These are phyloP conservation scores for Claviceps digitariae DNA, from an alignment of 2,329 filamentous ascomycete species.

Conservation along the genomic window DNA sequence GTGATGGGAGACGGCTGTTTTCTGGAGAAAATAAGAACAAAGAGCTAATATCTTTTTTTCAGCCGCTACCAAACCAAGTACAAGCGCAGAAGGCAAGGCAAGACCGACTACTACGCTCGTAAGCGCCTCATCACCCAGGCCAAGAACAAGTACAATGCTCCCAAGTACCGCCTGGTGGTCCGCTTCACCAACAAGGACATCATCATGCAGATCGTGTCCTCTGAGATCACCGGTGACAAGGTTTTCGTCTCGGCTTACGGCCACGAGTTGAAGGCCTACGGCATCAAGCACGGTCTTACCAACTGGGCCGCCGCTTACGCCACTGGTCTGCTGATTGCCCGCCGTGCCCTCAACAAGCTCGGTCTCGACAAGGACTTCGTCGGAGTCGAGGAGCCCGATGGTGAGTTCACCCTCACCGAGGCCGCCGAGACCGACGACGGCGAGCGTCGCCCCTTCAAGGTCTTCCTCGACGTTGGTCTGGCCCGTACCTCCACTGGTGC, in stretches of 20 bases:
- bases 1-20: too few species aligned
- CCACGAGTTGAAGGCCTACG: constrained; percentile 96
- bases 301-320: constrained; percentile 99
- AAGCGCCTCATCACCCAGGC: constrained; percentile 99
- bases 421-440: constrained; percentile 80
- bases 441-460: constrained; percentile 98
- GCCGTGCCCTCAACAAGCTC: constrained; percentile 94
- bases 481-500: constrained; percentile 94
- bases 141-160: constrained; percentile 99
- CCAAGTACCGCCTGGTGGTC: constrained; percentile 99
- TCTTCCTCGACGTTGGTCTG: constrained; percentile 95
- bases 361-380: constrained; percentile 83
- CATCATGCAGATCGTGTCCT: constrained; percentile 92
- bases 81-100: constrained; percentile 88
- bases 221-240: constrained; percentile 97
- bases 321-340: constrained; percentile 91
- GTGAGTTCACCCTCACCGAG: constrained; percentile 94
- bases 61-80: constrained; percentile 99
- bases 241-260: constrained; percentile 85
- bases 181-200: constrained; percentile 99
- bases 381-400: constrained; percentile 93
- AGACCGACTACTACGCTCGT: constrained; percentile 99
- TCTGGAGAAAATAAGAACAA: too few species aligned
- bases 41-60: constrained; percentile 26
- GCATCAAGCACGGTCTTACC: constrained; percentile 95